A percentile compares a stretch with the other conserved stretches of the same genome.
Evolutionary conservation across 1,284 basidiomycete species (phyloP).

Genomic region (Austroboletus niveus): DNA sequence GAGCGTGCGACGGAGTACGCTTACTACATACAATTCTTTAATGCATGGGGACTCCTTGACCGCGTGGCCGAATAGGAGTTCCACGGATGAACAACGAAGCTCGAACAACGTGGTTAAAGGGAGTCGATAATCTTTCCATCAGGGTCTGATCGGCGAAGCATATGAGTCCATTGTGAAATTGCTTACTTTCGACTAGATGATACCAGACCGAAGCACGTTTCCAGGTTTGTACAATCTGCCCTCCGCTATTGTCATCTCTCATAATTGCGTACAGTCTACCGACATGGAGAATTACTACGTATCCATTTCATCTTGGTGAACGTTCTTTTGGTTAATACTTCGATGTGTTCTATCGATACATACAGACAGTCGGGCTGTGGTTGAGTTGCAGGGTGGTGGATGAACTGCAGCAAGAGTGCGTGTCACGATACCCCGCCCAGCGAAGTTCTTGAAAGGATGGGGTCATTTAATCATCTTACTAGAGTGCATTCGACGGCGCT

Average conservation of each 20-base stretch:
- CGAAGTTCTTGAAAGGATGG: conserved; percentile 74
- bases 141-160: conserved; percentile 59
- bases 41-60: conserved; percentile 62
- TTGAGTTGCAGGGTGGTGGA: conserved; percentile 68
- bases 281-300: conserved; percentile 68
- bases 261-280: conserved; percentile 45
- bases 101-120: conserved; percentile 56
- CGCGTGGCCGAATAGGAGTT: conserved; percentile 53
- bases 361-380: conserved; percentile 46
- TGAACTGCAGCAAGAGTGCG: conserved; percentile 89
- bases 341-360: too few species aligned
- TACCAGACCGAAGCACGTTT: conserved; percentile 47
- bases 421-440: conserved; percentile 96
- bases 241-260: not conserved
- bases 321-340: conserved; percentile 31
- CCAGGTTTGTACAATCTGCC: conserved; percentile 36
- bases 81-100: conserved; percentile 58
- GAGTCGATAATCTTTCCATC: conserved; percentile 6
- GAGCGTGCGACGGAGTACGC: conserved; percentile 67
- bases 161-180: conserved; percentile 61
- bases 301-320: conserved; percentile 41
- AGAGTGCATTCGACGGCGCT: conserved; percentile 1
- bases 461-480: conserved; percentile 1
- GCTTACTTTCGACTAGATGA: conserved; percentile 75
- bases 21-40: conserved; percentile 73